Base-by-base conservation (phyloP, 2,329 filamentous ascomycete species). In the Karstenula rhodostoma region DNA sequence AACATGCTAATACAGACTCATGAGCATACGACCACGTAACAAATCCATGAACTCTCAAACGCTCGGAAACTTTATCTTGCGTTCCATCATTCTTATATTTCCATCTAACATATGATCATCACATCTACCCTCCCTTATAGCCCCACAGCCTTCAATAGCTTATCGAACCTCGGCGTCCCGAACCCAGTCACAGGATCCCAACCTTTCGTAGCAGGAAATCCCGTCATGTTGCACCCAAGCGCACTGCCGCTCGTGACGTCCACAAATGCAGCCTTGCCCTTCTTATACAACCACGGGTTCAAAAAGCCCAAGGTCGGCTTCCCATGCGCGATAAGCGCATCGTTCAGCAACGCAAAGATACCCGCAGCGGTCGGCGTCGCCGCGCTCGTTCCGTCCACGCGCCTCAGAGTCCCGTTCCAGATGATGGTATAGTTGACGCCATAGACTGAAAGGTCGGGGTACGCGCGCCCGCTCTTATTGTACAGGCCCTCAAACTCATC, bases 291-390 rank as follows among this genome's bases (percentile, higher is more conserved):
- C 33, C 80, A 79, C 1, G 80, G 83, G 55, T 86, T 83, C 29
- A 86, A 68, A 62, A 86, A 86, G 0, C 84, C 84, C 7, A 86
- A 77, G 0, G 82, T 71, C 1, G 74, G 67, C 68, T 83, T 84
- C 3, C 79, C 79, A 0, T 67, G 71, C 7, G 77, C 75, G 15
- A 84, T 65, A 27, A 83, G 71, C 67, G 82, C 82, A 69, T 85
- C 83, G 59, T 85, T 85, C 42, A 85, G 74, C 6, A 69, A 42
- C 15, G 64, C 57, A 10, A 71, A 43, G 35, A 69, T 60, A 2
- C 48, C 64, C 2, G 62, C 59, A 4, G 63, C 46, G 4, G 58
- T 49, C 0, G 68, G 68, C 22, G 67, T 60, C 12, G 67, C 56
- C 2, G 67, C 65, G 17, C 56, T 61, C 1, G 62, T 64, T 9